A percentile compares a stretch with the other conserved stretches of the same genome.
These are phyloP conservation scores for Nitzschia sp. DNA, from an alignment of 108 stramenopile species.

Conservation along the genomic window DNA sequence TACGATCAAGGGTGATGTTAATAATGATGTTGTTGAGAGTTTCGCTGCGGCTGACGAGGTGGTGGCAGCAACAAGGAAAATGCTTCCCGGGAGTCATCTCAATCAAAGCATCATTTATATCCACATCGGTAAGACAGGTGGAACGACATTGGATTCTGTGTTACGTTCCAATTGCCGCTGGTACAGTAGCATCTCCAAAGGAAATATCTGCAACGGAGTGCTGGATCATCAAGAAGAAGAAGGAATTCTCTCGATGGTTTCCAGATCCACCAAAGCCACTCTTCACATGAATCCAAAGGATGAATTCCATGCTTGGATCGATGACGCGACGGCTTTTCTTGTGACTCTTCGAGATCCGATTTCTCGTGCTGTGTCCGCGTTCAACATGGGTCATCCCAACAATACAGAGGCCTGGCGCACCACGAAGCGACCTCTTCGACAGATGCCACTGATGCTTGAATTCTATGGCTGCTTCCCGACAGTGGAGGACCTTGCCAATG, in stretches of 20 bases:
- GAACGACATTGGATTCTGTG: slow-evolving; percentile 18
- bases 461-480: slow-evolving; percentile 20
- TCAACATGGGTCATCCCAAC: slow-evolving; percentile 13
- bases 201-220: background rate
- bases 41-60: too few relatives aligned
- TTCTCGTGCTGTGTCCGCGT: slow-evolving; percentile 18
- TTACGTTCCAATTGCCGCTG: slow-evolving; percentile 10
- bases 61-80: too few relatives aligned
- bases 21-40: too few relatives aligned
- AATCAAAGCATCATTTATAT: too few relatives aligned
- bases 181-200: background rate
- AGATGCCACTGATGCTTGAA: too few relatives aligned
- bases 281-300: background rate
- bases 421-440: too few relatives aligned
- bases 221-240: too few relatives aligned
- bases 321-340: background rate
- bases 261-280: slow-evolving; percentile 1
- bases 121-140: slow-evolving; percentile 32
- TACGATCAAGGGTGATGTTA: too few relatives aligned
- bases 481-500: background rate
- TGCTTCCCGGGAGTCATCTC: too few relatives aligned
- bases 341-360: slow-evolving; percentile 11
- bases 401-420: too few relatives aligned
- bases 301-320: background rate
- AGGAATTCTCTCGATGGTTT: background rate